Evolutionary conservation across 2,329 filamentous ascomycete species (phyloP).

Genomic region (Nigrospora oryzae): DNA sequence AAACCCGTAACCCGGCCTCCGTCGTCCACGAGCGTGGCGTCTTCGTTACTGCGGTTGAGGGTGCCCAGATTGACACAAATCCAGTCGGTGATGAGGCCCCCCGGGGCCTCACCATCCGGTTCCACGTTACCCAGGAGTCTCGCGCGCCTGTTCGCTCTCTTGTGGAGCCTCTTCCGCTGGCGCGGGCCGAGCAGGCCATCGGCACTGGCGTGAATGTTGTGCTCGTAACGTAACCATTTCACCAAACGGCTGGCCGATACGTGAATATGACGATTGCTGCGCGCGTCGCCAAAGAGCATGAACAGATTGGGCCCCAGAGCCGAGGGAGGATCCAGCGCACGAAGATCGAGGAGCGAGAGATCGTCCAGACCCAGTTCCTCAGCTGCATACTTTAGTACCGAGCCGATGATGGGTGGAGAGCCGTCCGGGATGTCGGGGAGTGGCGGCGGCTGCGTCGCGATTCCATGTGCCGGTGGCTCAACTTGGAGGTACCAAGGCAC

Average conservation of each 20-base stretch:
- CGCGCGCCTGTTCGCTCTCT: conserved; percentile 71
- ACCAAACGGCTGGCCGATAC: conserved; percentile 85
- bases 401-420: conserved; percentile 62
- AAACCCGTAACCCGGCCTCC: conserved; percentile 67
- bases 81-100: conserved; percentile 90
- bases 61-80: conserved; percentile 85
- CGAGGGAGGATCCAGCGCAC: conserved; percentile 74
- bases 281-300: conserved; percentile 87
- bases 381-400: conserved; percentile 70
- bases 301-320: conserved; percentile 82
- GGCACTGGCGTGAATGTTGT: conserved; percentile 67
- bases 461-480: conserved; percentile 45
- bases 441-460: conserved; percentile 33
- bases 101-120: conserved; percentile 58
- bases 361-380: conserved; percentile 82
- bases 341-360: conserved; percentile 72
- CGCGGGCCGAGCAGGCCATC: conserved; percentile 86
- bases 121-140: conserved; percentile 64
- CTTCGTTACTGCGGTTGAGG: conserved; percentile 46
- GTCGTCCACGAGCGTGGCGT: conserved; percentile 34
- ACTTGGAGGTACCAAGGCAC: conserved; percentile 77
- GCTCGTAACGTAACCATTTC: conserved; percentile 69
- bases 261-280: conserved; percentile 88
- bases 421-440: conserved; percentile 52
- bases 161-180: conserved; percentile 80